Conservation (phyloP, 2,329 filamentous ascomycete genomes). For the Aureobasidium sp. region DNA sequence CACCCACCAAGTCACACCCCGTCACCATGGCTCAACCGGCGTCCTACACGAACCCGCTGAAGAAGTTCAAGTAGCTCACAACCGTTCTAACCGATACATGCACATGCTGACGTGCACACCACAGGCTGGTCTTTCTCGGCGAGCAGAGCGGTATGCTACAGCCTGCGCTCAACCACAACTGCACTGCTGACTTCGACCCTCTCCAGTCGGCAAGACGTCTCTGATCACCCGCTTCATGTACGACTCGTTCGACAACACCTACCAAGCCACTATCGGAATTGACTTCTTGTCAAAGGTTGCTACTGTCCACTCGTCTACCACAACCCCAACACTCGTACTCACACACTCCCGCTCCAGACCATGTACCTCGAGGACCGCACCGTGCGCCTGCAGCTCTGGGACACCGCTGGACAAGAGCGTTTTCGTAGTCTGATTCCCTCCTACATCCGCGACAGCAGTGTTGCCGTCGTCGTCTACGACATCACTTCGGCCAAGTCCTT, state of each 20-base stretch:
- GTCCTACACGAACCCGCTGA: conserved; percentile 96
- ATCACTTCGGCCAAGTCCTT: conserved; percentile 96
- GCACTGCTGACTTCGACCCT: background rate
- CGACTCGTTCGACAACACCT: conserved; percentile 99
- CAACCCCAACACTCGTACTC: background rate
- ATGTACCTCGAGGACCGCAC: conserved; percentile 99
- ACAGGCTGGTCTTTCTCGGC: conserved; percentile 88
- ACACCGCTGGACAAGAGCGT: conserved; percentile 93
- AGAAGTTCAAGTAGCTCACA: conserved; percentile 89
- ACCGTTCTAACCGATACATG: background rate
- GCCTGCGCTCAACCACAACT: background rate
- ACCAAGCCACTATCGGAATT: conserved; percentile 98
- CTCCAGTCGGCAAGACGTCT: conserved; percentile 89
- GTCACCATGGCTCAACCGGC: conserved; percentile 57
- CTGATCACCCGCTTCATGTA: conserved; percentile 99
- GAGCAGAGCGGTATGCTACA: conserved; percentile 84
- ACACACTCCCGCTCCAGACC: conserved; percentile 47
- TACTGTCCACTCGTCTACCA: background rate
- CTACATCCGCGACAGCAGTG: conserved; percentile 96
- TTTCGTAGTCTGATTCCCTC: conserved; percentile 96
- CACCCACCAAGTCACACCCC: background rate
- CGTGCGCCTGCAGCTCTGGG: conserved; percentile 94
- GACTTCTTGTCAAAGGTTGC: conserved; percentile 94
- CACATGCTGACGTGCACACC: conserved; percentile 9
- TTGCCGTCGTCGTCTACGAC: conserved; percentile 97